Evolutionary conservation across 169 alveolate genomes (phyloP), one percentile per base, ranked within the genome.

Genomic region (Besnoitia besnoiti): DNA sequence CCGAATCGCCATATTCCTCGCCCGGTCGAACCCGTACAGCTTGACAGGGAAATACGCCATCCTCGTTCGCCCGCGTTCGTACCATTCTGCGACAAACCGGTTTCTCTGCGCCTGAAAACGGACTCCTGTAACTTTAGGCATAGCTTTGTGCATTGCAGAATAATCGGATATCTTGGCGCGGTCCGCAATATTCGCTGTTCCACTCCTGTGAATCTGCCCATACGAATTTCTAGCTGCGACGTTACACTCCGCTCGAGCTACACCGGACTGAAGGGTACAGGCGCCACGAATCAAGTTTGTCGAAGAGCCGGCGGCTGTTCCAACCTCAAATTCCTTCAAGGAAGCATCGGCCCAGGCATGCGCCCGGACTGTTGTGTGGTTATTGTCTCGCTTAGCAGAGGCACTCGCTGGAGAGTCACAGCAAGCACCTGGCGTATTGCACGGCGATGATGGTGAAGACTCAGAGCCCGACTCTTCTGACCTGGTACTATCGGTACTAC

Each of bases 1-100:
- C n/a, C 50, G 49, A 55, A 85, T 85, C 5, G 91, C 91, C 80
- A 85, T 40, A 27, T 21, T 37, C 40, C 91, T 51, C 59, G 91
- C 91, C 5, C 37, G 77, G 61, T 85, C 91, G 55, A 85, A 85
- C 8, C 91, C 91, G 50, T 85, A 42, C n/a, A 55, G 61, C 59
- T 85, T 85, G 40, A 85, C 91, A 30, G 91, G 82, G 21, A 85
- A 85, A 40, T 85, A 85, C 5, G 91, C 91, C 91, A 85, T 85
- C 40, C 80, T 16, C 39, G 80, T 85, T 61, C 73, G 39, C 5
- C 91, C 82, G 46, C 49, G 91, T n/a, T 85, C 91, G 37, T 59
- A 85, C 91, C 82, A 85, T 82, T 85, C 91, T 2, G 91, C 91
- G 33, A 85, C 91, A 85, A 51, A 85, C 8, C 91, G 50, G 35